A percentile compares a stretch with the other conserved stretches of the same genome.
Conservation (phyloP, 495 filamentous ascomycete genomes). For the Penicillium manginii region DNA sequence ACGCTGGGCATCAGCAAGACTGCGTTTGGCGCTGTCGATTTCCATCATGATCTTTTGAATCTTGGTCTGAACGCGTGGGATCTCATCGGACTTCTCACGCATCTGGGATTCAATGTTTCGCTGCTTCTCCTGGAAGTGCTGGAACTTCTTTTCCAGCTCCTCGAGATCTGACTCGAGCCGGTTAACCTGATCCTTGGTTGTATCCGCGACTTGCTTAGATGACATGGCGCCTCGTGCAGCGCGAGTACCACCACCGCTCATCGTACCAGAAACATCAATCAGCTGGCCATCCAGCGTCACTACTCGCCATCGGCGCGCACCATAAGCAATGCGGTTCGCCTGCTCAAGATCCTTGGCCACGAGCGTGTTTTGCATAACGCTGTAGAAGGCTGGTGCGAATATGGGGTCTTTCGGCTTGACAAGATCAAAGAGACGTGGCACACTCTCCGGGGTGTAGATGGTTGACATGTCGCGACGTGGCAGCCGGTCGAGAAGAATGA, state of each 20-base stretch:
- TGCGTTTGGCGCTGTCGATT: slow-evolving; percentile 81
- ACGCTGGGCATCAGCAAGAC: slow-evolving; percentile 80
- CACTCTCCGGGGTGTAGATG: slow-evolving; percentile 88
- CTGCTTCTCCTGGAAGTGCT: slow-evolving; percentile 78
- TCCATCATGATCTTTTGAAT: slow-evolving; percentile 93
- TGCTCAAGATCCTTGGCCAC: slow-evolving; percentile 92
- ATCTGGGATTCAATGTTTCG: slow-evolving; percentile 74
- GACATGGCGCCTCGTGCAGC: slow-evolving; percentile 93
- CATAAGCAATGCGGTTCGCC: slow-evolving; percentile 95
- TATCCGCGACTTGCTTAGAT: slow-evolving; percentile 84
- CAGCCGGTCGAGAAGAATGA: slow-evolving; percentile 91
- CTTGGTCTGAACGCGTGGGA: slow-evolving; percentile 83
- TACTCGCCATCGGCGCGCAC: slow-evolving; percentile 88
- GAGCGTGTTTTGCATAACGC: slow-evolving; percentile 87
- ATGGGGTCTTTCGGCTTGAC: slow-evolving; percentile 85
- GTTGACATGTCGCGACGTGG: slow-evolving; percentile 71
- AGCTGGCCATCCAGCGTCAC: slow-evolving; percentile 94
- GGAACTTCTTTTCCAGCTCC: slow-evolving; percentile 75
- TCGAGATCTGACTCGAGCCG: slow-evolving; percentile 89
- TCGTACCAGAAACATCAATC: slow-evolving; percentile 96
- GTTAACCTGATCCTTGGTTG: slow-evolving; percentile 80
- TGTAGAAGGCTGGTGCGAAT: slow-evolving; percentile 92
- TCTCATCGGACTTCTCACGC: slow-evolving; percentile 73
- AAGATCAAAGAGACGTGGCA: slow-evolving; percentile 89
- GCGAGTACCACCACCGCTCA: slow-evolving; percentile 93